Evolutionary conservation across 2,329 filamentous ascomycete genomes (phyloP), one percentile per base, ranked within the genome.

Genomic region (Elsinoe necatrix): DNA sequence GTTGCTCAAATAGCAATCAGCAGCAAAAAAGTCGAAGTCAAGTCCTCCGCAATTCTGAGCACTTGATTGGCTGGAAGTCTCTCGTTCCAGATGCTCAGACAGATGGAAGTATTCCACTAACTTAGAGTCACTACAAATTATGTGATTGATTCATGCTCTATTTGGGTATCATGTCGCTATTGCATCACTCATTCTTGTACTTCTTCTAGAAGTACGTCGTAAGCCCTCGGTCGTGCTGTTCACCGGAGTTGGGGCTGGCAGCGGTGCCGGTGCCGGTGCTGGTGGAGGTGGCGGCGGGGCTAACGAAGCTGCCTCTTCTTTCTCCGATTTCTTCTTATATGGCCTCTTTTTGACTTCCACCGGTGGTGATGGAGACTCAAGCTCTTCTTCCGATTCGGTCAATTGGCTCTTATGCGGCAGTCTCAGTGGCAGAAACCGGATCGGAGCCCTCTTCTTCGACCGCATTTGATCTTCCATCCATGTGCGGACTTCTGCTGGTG

Each of bases 381-480:
- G 63, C 27, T 67, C 69, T 43, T 67, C 67, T 27, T 71, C 68
- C 8, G 61, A 63, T 31, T 59, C 68, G 57, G 68, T 65, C n/a
- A 71, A 66, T 43, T 64, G 65, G 20, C 57, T 61, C 54, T 67
- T 69, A 57, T 66, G 57, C 2, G 81, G 81, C 50, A 84, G 66
- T 50, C 78, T 74, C 55, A 82, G 71, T 1, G 80, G 80, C 7
- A 84, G 70, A 64, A 77, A 78, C 4, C 77, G 76, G 57, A 77
- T 75, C 2, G 80, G 78, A 0, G 79, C 80, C 14, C 79, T 72
- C 59, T 76, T 74, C 54, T 79, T 79, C 2, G 75, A 75, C 61
- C 78, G 75, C 72, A 85, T 83, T 12, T 79, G 68, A 20, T 76
- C 73, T 57, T 79, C 75, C 79, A 82, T 81, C 61, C 79, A 74